Base-by-base conservation (phyloP, 352 stramenopile genomes). In the Phytophthora cryptogea region DNA sequence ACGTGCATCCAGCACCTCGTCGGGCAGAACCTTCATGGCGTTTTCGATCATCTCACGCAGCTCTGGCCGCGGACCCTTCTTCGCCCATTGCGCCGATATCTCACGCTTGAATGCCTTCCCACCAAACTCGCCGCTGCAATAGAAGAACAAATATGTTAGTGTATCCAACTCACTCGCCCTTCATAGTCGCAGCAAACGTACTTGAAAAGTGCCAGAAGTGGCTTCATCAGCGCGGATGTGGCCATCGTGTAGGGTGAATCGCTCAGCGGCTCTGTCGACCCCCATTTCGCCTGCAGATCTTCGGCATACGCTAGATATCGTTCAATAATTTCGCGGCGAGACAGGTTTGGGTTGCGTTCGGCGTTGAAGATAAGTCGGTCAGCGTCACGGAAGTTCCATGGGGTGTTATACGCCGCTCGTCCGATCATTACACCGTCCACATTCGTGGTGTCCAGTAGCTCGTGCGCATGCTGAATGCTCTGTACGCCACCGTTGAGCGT, bases 401-500 rank as follows among this genome's bases (percentile, higher is more conserved):
- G 90, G 46, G 74, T 89, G 47, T 95, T 87, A 71, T 96, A 97
- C 44, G 91, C 89, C 5, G 78, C 89, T 13, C 91, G 77, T 7
- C 91, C 91, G 37, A 97, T 92, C 91, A 97, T 97, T 26, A 97
- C 82, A 11, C 90, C 89, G 51, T 96, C 78, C 6, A 97, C 54
- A 33, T 88, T 74, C 9, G 76, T 81, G 26, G 70, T 76, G 37
- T 95, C 73, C 10, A 99, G 81, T 43, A 98, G 66, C 31, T 92
- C 76, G 57, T 92, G 83, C 8, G 91, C 96, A 35, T 98, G 83
- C 50, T 96, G 76, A 40, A 99, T 91, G 43, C 86, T 98, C 14
- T 88, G 81, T 32, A 99, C 82, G 16, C 96, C 97, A 30, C 97
- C 98, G 78, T 99, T 99, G n/a, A 99, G 74, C 10, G 92, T 98